Evolutionary conservation across 2,329 filamentous ascomycete species (phyloP).

Genomic region (Ramichloridium luteum): DNA sequence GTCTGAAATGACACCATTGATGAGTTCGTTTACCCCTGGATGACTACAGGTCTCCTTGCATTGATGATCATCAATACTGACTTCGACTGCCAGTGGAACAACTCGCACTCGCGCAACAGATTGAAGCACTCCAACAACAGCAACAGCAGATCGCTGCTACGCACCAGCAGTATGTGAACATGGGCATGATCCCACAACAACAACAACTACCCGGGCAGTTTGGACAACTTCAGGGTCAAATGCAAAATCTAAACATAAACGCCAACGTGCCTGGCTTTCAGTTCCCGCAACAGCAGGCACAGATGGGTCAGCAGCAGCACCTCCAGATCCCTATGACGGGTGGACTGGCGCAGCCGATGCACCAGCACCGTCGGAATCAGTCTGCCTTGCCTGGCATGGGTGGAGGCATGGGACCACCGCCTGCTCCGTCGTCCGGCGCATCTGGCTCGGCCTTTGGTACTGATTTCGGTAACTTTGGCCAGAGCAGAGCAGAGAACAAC

Average conservation of each 20-base stretch:
- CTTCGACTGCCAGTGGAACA: constrained; percentile 64
- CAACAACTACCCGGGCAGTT: constrained; percentile 67
- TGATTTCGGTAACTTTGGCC: constrained; percentile 51
- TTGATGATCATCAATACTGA: constrained; percentile 17
- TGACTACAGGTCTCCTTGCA: too few species aligned
- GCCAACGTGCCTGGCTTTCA: constrained; percentile 45
- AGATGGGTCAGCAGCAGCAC: constrained; percentile 39
- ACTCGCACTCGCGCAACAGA: constrained; percentile 94
- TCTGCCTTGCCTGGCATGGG: constrained; percentile 88
- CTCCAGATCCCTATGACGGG: constrained; percentile 58
- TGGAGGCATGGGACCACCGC: constrained; percentile 67
- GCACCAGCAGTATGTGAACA: constrained; percentile 94
- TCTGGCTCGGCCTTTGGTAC: constrained; percentile 61
- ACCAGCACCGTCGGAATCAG: constrained; percentile 92
- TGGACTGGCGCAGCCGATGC: constrained; percentile 56
- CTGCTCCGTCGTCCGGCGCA: constrained; percentile 73
- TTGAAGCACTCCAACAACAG: constrained; percentile 92
- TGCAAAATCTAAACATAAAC: constrained; percentile 67
- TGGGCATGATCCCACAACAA: constrained; percentile 83
- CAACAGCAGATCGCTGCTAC: constrained; percentile 95
- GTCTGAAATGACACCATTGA: constrained; percentile 90
- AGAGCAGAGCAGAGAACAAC: constrained; percentile 50
- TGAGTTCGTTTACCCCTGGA: constrained; percentile 63
- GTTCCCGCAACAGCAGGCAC: constrained; percentile 64
- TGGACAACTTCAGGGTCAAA: constrained; percentile 66